Evolutionary conservation across 805 yeast species (phyloP), one percentile per base, ranked within the genome.

Genomic region (Metschnikowia peoriensis): DNA sequence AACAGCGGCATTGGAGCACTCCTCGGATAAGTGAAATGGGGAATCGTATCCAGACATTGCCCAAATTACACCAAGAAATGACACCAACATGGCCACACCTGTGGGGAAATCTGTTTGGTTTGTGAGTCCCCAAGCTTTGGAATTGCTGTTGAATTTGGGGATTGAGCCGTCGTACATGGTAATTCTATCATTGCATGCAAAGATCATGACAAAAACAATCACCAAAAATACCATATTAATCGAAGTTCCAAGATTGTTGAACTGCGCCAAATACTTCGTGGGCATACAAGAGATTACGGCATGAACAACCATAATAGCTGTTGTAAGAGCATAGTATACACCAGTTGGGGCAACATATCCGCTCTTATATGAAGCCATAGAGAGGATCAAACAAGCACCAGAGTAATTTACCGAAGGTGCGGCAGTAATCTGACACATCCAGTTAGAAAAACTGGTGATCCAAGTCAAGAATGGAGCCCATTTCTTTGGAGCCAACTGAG

Each of bases 21-120:
- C 91, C 68, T 85, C 92, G n/a, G 88, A 77, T 54, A 86, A 71
- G 61, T 86, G 90, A 72, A 85, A 86, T 0, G 90, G 88, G 22
- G 88, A 82, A 63, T 86, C 90, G 62, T 83, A 86, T 27, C 89
- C 90, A 43, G 86, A 78, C 89, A 86, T 84, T 38, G 86, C 81
- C 86, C 86, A 83, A 52, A 82, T 80, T 38, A 79, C 84, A n/a
- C 86, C 83, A 61, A 81, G 64, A 66, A 82, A 82, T 6, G 82
- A 72, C 75, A 81, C 73, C 51, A 84, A 66, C 61, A 81, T 71
- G 28, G 85, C 77, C 47, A 83, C 72, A 50, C 88, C 88, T 46
- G 74, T 73, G n/a, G 86, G 85, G 75, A 80, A 84, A 16, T 82
- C 86, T 9, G 88, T 82, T 55, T 74, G 78, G 65, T 84, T 84